A percentile compares a stretch with the other conserved stretches of the same genome.
Evolutionary conservation across 2,329 filamentous ascomycete species (phyloP).

Genomic region (Ilyonectria mors-panacis): DNA sequence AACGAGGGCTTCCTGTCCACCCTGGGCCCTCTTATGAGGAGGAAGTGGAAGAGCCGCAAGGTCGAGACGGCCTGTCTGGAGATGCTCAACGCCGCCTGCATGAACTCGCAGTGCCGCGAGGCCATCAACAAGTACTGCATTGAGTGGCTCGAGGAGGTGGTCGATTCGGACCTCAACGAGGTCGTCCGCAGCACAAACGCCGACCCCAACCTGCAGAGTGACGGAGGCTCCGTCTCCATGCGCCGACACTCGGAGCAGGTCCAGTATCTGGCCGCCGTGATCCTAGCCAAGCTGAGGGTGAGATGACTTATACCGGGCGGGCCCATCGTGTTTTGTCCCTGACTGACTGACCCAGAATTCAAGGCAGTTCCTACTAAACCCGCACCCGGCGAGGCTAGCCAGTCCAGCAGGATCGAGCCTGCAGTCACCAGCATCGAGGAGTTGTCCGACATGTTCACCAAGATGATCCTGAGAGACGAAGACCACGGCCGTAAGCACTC

Average conservation of each 20-base stretch:
- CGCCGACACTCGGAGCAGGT: conserved; percentile 73
- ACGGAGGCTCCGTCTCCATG: conserved; percentile 72
- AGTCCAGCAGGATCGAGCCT: conserved; percentile 61
- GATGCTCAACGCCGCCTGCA: conserved; percentile 91
- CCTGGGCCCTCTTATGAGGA: conserved; percentile 82
- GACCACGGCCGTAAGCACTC: conserved; percentile 76
- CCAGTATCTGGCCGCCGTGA: conserved; percentile 78
- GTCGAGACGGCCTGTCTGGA: conserved; percentile 91
- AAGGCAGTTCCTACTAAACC: conserved; percentile 69
- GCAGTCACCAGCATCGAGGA: conserved; percentile 76
- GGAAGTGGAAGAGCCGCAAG: conserved; percentile 86
- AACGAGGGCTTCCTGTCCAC: conserved; percentile 88
- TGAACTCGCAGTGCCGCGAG: conserved; percentile 85
- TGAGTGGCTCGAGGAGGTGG: conserved; percentile 88
- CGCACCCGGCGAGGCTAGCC: conserved; percentile 55
- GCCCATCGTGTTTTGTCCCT: conserved; percentile 46
- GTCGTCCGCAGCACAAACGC: conserved; percentile 64
- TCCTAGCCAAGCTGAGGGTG: conserved; percentile 80
- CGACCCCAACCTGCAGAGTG: conserved; percentile 71
- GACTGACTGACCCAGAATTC: conserved; percentile 64
- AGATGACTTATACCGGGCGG: conserved; percentile 35
- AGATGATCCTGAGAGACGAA: conserved; percentile 74
- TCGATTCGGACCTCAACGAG: conserved; percentile 78
- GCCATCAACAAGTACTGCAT: conserved; percentile 87
- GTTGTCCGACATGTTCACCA: conserved; percentile 74